Conservation (phyloP, 2,329 filamentous ascomycete species). For the Penicillium sumatraense region DNA sequence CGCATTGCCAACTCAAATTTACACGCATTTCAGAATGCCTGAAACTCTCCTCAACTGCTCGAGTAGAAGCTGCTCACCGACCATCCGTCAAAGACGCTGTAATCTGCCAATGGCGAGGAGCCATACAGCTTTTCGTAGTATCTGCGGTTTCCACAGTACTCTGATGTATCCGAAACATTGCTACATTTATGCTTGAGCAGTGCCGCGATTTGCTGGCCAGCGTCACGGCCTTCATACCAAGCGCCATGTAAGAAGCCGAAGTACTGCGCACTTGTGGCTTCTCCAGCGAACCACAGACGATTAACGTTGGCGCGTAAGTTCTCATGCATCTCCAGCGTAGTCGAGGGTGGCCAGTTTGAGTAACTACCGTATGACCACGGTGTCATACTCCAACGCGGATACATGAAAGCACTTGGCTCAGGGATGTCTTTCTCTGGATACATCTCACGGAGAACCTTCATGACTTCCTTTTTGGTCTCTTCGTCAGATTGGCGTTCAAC, state of each 20-base stretch:
- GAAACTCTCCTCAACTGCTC: conserved; percentile 9
- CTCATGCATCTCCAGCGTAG: conserved; percentile 68
- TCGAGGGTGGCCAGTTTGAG: conserved; percentile 69
- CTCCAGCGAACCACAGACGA: conserved; percentile 67
- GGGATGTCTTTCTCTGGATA: conserved; percentile 62
- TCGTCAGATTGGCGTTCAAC: conserved; percentile 65
- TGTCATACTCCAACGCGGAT: conserved; percentile 61
- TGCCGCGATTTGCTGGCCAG: conserved; percentile 41
- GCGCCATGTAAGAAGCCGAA: conserved; percentile 69
- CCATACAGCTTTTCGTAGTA: conserved; percentile 19
- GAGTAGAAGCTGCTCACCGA: conserved; percentile 23
- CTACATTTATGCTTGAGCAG: conserved; percentile 13
- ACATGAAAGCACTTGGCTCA: conserved; percentile 64
- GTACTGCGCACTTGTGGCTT: conserved; percentile 65
- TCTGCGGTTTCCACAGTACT: conserved; percentile 17
- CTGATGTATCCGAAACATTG: conserved; percentile 8
- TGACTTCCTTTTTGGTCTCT: conserved; percentile 60
- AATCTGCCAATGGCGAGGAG: conserved; percentile 23
- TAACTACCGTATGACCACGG: conserved; percentile 65
- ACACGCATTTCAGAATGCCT: no score
- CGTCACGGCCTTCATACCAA: conserved; percentile 60
- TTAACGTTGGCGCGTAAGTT: conserved; percentile 69
- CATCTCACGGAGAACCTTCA: conserved; percentile 65
- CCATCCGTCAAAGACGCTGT: conserved; percentile 27
- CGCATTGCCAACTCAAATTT: no score